Conservation (phyloP, 495 filamentous ascomycete species). For the Niebla homalea region DNA sequence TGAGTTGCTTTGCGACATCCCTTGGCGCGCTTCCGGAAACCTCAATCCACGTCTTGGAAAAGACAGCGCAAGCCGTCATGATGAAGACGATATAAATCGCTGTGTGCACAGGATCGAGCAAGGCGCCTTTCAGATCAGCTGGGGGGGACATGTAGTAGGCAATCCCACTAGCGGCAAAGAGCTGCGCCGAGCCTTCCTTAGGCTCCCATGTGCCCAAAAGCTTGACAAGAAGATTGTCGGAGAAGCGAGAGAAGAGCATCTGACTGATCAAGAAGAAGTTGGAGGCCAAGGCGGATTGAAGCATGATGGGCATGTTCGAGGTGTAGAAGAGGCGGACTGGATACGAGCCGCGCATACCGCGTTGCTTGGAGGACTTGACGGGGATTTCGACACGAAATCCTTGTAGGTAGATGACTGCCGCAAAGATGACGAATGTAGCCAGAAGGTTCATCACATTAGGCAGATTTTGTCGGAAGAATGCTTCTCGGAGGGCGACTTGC, state of each 20-base stretch:
- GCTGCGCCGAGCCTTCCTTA: conserved; percentile 88
- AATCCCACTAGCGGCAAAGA: conserved; percentile 79
- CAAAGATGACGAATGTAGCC: conserved; percentile 85
- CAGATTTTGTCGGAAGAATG: conserved; percentile 98
- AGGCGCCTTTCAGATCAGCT: conserved; percentile 89
- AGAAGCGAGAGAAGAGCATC: conserved; percentile 98
- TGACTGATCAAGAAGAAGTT: conserved; percentile 98
- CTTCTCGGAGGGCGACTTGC: conserved; percentile 90
- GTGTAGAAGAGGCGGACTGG: conserved; percentile 56
- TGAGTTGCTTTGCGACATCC: conserved; percentile 99
- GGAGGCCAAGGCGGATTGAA: conserved; percentile 93
- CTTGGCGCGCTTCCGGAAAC: conserved; percentile 94
- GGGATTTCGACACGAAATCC: conserved; percentile 99
- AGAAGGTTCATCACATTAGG: conserved; percentile 99
- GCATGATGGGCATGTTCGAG: conserved; percentile 91
- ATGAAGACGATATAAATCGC: conserved; percentile 93
- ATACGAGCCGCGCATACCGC: conserved; percentile 83
- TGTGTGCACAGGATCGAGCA: conserved; percentile 93
- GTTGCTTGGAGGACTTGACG: conserved; percentile 97
- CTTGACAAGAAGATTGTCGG: conserved; percentile 92
- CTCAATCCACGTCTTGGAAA: conserved; percentile 96
- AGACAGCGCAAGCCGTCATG: conserved; percentile 91
- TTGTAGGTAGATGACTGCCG: conserved; percentile 97
- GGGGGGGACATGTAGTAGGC: conserved; percentile 99
- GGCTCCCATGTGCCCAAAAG: conserved; percentile 98